phyloP scores from a whole-genome alignment of 345 rosid species.

The Hibiscus tridactylites region DNA sequence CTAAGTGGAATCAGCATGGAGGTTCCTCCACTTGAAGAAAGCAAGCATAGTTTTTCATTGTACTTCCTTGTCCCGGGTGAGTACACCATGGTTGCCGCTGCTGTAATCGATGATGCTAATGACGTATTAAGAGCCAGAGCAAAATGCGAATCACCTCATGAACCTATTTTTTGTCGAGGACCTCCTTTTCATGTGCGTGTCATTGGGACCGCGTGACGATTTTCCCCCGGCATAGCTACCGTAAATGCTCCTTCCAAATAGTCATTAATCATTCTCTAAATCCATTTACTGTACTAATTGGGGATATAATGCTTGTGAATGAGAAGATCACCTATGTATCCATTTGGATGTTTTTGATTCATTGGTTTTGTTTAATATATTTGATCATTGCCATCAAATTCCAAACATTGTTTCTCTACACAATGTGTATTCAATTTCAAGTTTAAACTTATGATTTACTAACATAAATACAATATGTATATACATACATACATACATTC shows the following conservation, averaged over 20 bases:
- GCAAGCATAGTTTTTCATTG: slow-evolving; percentile 64
- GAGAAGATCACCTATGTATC: not conserved
- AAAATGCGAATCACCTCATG: slow-evolving; percentile 54
- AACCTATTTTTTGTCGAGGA: slow-evolving; percentile 90
- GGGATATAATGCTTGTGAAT: not conserved
- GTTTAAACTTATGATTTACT: not conserved
- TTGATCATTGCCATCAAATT: not conserved
- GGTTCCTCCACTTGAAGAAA: slow-evolving; percentile 69
- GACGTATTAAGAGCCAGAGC: slow-evolving; percentile 84
- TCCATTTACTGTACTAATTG: not conserved
- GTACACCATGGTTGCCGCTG: slow-evolving; percentile 80
- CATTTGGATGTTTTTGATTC: not conserved
- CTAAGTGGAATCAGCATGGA: slow-evolving; percentile 68
- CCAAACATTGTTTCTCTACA: not conserved
- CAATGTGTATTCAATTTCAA: not conserved
- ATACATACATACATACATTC: no score
- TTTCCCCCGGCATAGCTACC: not conserved
- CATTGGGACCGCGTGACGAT: slow-evolving; percentile 46
- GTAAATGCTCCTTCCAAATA: no score
- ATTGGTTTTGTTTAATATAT: not conserved
- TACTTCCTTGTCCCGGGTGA: slow-evolving; percentile 93
- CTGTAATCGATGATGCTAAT: slow-evolving; percentile 77
- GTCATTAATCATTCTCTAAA: not conserved
- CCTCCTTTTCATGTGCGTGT: slow-evolving; percentile 81
- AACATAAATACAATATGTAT: no score